phyloP scores from a whole-genome alignment of 2,329 filamentous ascomycete genomes.

The Ascochyta lentis region DNA sequence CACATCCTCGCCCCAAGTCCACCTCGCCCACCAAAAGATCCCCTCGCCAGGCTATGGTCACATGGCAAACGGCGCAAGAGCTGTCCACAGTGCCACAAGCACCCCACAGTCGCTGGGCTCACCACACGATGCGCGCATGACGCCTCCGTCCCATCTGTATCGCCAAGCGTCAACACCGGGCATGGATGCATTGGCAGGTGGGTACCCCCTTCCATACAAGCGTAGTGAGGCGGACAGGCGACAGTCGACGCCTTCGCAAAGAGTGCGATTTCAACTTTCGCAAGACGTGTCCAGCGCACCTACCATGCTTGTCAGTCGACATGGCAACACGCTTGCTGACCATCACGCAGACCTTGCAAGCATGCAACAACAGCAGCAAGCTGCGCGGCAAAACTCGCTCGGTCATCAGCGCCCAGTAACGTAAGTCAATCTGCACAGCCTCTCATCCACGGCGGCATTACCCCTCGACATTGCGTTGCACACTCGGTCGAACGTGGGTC shows the following conservation, averaged over 20 bases:
- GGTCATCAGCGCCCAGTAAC: slow-evolving; percentile 46
- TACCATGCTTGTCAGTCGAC: not conserved
- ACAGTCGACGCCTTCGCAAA: not conserved
- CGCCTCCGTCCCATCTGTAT: slow-evolving; percentile 44
- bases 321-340: slow-evolving; percentile 10
- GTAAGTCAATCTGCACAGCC: slow-evolving; percentile 29
- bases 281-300: not conserved
- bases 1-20: slow-evolving; percentile 43
- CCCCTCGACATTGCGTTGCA: not conserved
- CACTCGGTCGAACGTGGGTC: not conserved
- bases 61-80: slow-evolving; percentile 40
- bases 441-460: not conserved
- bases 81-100: slow-evolving; percentile 41
- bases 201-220: slow-evolving; percentile 16
- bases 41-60: slow-evolving; percentile 38
- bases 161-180: slow-evolving; percentile 54
- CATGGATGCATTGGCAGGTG: slow-evolving; percentile 58
- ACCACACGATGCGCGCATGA: slow-evolving; percentile 43
- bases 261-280: not conserved
- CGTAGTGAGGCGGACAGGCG: not conserved
- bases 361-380: slow-evolving; percentile 56
- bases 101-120: slow-evolving; percentile 41
- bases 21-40: slow-evolving; percentile 46
- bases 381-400: slow-evolving; percentile 46
- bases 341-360: slow-evolving; percentile 52